Evolutionary conservation across 371 early-diverging fungal genomes (phyloP), one percentile per base, ranked within the genome.

Genomic region (Haplosporangium sp.): DNA sequence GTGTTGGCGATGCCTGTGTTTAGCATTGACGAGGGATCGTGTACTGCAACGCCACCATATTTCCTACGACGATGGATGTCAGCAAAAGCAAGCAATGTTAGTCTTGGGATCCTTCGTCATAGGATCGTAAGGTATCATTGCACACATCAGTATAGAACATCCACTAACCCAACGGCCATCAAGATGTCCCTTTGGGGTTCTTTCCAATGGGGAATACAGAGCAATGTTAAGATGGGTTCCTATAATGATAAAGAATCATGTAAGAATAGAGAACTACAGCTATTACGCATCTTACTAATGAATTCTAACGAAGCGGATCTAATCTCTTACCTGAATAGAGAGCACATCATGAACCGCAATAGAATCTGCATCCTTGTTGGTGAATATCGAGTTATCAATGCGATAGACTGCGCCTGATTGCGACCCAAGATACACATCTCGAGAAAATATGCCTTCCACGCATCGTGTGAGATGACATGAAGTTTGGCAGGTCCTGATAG

Each of bases 221-320:
- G n/a, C 14, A 69, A 12, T 6, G 70, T 43, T 14, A 59, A 46
- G 37, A 47, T 42, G 10, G 58, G 42, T 6, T 59, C 70, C 70
- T 69, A 47, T 20, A 13, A 52, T 53, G 54, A 67, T 23, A 5
- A 48, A 47, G 37, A 10, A 47, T 42, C 18, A 54, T 59, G 60
- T 60, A 52, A 59, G 36, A 37, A 55, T 13, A 1, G 16, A n/a
- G 41, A 55, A 20, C 56, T 29, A 29, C 29, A 29, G 29, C 2
- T 29, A 29, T 29, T 29, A 29, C 29, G 29, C 29, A 29, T 4
- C 29, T 4, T 4, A 29, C 2, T 29, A 4, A 29, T 29, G 29
- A 2, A 29, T 29, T 29, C 4, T 29, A 29, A 29, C 29, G 29
- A 29, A 29, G 29, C 57, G 52, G 58, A 65, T 20, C 13, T 45